Evolutionary conservation across 306 rosid species (phyloP).

Genomic region (Amphicarpaea edgeworthii): DNA sequence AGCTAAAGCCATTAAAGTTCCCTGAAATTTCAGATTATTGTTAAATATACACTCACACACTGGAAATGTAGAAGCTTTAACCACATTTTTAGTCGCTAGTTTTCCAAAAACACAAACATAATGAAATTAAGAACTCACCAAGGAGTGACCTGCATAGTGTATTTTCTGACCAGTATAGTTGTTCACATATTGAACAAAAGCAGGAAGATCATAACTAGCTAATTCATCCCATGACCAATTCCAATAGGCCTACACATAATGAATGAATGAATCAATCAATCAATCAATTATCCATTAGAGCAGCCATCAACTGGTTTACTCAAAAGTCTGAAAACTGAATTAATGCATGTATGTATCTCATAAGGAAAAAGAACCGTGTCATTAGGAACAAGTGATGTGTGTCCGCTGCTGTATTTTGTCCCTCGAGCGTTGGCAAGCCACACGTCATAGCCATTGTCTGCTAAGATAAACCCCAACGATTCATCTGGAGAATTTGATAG

Average conservation of each 20-base stretch:
- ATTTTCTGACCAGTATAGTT: slow-evolving; percentile 65
- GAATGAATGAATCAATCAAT: too few relatives aligned
- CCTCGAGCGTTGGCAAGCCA: slow-evolving; percentile 80
- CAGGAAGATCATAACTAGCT: slow-evolving; percentile 71
- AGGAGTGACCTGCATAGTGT: slow-evolving; percentile 83
- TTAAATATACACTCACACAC: background rate
- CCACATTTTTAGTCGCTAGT: background rate
- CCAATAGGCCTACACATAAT: slow-evolving; percentile 68
- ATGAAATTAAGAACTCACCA: slow-evolving; percentile 49
- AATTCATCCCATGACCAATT: slow-evolving; percentile 96
- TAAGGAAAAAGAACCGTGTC: slow-evolving; percentile 48
- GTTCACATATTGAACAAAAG: slow-evolving; percentile 70
- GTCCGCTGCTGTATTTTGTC: slow-evolving; percentile 59
- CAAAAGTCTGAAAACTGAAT: background rate
- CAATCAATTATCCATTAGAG: background rate
- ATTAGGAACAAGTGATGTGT: slow-evolving; percentile 52
- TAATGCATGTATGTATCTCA: background rate
- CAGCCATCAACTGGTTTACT: background rate
- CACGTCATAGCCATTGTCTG: slow-evolving; percentile 72
- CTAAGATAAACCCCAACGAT: slow-evolving; percentile 72
- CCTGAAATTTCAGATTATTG: slow-evolving; percentile 55
- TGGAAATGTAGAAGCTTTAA: background rate
- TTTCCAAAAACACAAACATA: background rate
- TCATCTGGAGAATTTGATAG: slow-evolving; percentile 62
- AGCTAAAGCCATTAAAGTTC: slow-evolving; percentile 71